Evolutionary conservation across 306 rosid species (phyloP).

Genomic region (Inga oerstediana): DNA sequence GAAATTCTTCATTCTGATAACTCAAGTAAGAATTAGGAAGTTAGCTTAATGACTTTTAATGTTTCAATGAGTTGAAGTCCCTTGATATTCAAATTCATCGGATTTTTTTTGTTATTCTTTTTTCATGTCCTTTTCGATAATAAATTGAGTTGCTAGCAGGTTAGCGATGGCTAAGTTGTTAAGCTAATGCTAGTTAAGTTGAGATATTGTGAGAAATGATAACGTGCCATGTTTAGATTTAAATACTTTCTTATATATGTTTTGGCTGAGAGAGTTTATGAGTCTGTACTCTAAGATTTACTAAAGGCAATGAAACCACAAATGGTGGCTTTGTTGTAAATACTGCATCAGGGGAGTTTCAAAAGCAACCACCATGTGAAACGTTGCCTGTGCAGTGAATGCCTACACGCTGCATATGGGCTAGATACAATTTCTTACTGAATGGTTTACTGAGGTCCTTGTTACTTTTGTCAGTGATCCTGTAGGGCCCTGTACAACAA

Average conservation of each 20-base stretch:
- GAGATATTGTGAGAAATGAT: neutral
- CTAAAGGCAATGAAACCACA: neutral
- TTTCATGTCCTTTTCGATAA: neutral
- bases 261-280: neutral
- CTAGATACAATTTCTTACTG: neutral
- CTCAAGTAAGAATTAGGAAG: neutral
- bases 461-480: neutral
- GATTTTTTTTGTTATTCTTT: too few species aligned
- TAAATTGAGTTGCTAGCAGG: neutral
- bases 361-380: neutral
- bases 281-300: neutral
- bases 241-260: neutral
- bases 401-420: neutral
- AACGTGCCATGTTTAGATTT: neutral
- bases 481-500: neutral
- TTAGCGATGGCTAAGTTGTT: conserved; percentile 13
- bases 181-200: neutral
- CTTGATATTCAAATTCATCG: neutral
- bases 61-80: neutral
- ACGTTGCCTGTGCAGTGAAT: neutral
- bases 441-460: neutral
- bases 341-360: neutral
- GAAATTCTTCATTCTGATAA: neutral
- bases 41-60: conserved; percentile 10
- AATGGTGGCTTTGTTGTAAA: neutral